Percentiles rank a stretch among this genome's conserved stretches.
These are phyloP conservation scores for Pythium phragmiticola DNA, from an alignment of 352 stramenopile species.

Conservation along the genomic window DNA sequence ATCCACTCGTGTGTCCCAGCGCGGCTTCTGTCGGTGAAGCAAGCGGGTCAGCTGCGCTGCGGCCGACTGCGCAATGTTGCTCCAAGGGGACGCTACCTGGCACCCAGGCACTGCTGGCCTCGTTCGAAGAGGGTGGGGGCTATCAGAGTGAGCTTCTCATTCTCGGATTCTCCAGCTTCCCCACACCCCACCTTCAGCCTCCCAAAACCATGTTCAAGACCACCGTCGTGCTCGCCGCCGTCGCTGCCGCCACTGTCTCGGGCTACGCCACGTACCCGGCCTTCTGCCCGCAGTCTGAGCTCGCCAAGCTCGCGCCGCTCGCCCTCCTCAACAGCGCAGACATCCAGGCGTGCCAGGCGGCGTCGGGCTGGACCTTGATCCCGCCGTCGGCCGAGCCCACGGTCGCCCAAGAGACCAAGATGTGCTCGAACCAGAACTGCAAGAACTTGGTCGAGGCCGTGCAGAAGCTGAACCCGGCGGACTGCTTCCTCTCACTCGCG, in stretches of 20 bases:
- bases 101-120: not conserved
- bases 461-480: constrained; percentile 16
- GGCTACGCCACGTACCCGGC: constrained; percentile 14
- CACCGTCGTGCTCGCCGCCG: constrained; percentile 17
- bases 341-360: constrained; percentile 27
- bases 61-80: too few relatives aligned
- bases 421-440: constrained; percentile 32
- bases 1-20: too few relatives aligned
- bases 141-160: constrained; percentile 4
- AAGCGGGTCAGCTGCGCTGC: too few relatives aligned
- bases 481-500: constrained; percentile 33
- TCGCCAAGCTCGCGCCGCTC: constrained; percentile 20
- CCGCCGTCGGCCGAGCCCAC: constrained; percentile 31
- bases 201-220: constrained; percentile 26
- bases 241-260: constrained; percentile 16
- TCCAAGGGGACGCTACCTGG: not conserved
- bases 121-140: not conserved
- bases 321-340: constrained; percentile 14
- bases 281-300: constrained; percentile 19
- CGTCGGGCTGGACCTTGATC: constrained; percentile 34
- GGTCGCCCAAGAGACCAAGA: constrained; percentile 23
- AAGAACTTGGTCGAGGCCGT: constrained; percentile 31
- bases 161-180: constrained; percentile 26
- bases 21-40: too few relatives aligned
- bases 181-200: not conserved